Conservation (phyloP, 257 asterid genomes). For the Solanum chaucha region DNA sequence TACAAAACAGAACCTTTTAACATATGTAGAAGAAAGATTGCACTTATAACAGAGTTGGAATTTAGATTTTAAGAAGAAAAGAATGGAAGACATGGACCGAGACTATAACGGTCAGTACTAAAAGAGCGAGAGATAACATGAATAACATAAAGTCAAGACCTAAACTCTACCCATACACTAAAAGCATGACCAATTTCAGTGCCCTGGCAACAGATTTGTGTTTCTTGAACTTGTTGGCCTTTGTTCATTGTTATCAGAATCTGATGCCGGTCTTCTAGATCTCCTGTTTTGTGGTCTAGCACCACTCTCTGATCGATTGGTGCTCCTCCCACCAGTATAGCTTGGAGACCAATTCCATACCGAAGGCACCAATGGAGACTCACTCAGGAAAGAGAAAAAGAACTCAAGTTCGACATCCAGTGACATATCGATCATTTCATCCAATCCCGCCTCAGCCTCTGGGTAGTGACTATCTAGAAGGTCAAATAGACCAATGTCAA, state of each 20-base stretch:
- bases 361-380: slow-evolving; percentile 4
- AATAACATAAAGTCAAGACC: neutral
- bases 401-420: slow-evolving; percentile 19
- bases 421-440: slow-evolving; percentile 1
- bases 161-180: neutral
- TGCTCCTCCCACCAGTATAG: neutral
- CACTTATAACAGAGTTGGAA: neutral
- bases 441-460: slow-evolving; percentile 17
- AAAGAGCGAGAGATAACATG: neutral
- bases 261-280: neutral
- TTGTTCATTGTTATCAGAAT: neutral
- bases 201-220: neutral
- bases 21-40: neutral
- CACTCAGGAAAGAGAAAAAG: slow-evolving; percentile 15
- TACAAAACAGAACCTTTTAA: neutral
- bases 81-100: neutral
- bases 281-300: neutral
- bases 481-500: slow-evolving; percentile 23
- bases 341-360: neutral
- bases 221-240: neutral
- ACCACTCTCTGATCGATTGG: neutral
- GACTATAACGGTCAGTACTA: neutral
- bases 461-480: slow-evolving; percentile 18
- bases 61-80: neutral
- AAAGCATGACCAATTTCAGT: neutral